These are phyloP conservation scores for Coniochaeta hoffmannii DNA, from an alignment of 2,329 filamentous ascomycete genomes.

Conservation along the genomic window DNA sequence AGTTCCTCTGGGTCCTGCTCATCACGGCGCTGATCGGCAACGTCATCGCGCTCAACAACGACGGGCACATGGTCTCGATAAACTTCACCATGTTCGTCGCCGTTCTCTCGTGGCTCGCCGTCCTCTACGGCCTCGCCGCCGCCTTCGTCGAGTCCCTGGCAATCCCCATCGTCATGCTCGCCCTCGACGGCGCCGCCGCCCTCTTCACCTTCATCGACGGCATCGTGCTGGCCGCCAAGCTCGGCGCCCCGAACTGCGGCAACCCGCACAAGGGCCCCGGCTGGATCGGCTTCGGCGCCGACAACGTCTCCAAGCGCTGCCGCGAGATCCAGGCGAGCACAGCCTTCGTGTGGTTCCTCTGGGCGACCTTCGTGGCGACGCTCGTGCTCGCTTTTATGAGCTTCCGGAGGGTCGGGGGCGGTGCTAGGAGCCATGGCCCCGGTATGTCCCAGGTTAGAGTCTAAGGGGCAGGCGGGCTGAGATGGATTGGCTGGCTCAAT, in stretches of 20 bases:
- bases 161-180: constrained; percentile 43
- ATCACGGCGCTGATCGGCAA: constrained; percentile 51
- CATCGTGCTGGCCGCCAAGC: constrained; percentile 62
- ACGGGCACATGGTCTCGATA: constrained; percentile 38
- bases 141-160: constrained; percentile 38
- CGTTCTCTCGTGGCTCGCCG: constrained; percentile 56
- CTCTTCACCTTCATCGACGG: constrained; percentile 66
- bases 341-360: constrained; percentile 76
- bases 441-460: constrained; percentile 46
- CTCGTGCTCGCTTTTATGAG: constrained; percentile 48
- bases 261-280: constrained; percentile 26
- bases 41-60: constrained; percentile 43
- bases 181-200: constrained; percentile 50
- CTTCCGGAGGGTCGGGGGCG: constrained; percentile 42
- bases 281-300: constrained; percentile 57
- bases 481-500: too few relatives aligned
- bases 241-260: constrained; percentile 61
- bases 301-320: constrained; percentile 56
- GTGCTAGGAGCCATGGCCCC: constrained; percentile 34
- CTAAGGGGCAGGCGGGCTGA: not conserved
- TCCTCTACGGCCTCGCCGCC: constrained; percentile 54
- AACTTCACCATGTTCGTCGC: constrained; percentile 66
- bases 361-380: constrained; percentile 50
- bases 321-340: constrained; percentile 67
- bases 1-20: constrained; percentile 45